Conservation (phyloP, 2,329 filamentous ascomycete species). For the Calonectria pseudoreteaudii region DNA sequence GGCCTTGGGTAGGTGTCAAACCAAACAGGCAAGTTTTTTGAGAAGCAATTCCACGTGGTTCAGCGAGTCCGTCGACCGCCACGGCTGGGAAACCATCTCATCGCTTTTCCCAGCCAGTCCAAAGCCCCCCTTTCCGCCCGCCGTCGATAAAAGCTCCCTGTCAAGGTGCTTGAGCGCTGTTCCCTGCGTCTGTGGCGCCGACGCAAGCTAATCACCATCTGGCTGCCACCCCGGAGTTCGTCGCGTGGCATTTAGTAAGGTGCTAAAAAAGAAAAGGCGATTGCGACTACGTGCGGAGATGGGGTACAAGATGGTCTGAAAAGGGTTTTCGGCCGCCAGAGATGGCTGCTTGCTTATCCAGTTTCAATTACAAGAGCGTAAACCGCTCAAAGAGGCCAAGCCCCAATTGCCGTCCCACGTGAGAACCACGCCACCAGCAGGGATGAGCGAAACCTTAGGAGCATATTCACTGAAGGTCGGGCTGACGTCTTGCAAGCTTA, state of each 20-base stretch:
- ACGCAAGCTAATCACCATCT: slow-evolving; percentile 1
- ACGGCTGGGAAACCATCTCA: not conserved
- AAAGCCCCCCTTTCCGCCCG: not conserved
- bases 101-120: not conserved
- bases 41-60: slow-evolving; percentile 25
- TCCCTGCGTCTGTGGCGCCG: slow-evolving; percentile 8
- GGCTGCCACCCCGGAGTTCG: slow-evolving; percentile 12
- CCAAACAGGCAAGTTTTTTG: not conserved
- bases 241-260: slow-evolving; percentile 23
- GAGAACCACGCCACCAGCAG: slow-evolving; percentile 32
- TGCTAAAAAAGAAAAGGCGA: not conserved
- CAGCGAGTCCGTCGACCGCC: slow-evolving; percentile 8
- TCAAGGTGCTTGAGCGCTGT: not conserved
- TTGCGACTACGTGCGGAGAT: not conserved
- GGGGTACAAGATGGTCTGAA: not conserved
- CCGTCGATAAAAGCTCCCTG: not conserved
- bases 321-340: not conserved
- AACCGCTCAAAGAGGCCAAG: slow-evolving; percentile 22
- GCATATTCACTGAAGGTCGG: slow-evolving; percentile 17
- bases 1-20: not conserved
- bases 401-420: slow-evolving; percentile 32
- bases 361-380: slow-evolving; percentile 6
- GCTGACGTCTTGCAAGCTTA: slow-evolving; percentile 17
- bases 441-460: slow-evolving; percentile 21
- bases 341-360: slow-evolving; percentile 12